A percentile compares a stretch with the other conserved stretches of the same genome.
phyloP scores from a whole-genome alignment of 2,329 filamentous ascomycete genomes.

The Dactylella cylindrospora region DNA sequence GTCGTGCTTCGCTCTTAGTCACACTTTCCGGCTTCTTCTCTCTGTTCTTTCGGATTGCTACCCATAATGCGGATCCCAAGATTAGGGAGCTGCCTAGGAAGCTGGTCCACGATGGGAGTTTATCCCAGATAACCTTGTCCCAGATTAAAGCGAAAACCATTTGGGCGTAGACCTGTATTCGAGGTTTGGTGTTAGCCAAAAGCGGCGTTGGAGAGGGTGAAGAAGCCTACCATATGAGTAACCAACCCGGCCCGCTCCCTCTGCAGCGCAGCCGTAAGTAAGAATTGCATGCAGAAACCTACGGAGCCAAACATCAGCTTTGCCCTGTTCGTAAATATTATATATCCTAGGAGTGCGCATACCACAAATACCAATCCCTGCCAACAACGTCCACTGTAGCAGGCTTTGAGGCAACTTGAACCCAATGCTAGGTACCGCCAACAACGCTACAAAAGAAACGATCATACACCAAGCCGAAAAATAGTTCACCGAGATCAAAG shows the following conservation, averaged over 20 bases:
- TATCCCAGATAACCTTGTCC: slow-evolving; percentile 66
- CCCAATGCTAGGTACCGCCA: slow-evolving; percentile 59
- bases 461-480: slow-evolving; percentile 72
- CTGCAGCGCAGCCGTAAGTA: slow-evolving; percentile 75
- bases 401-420: slow-evolving; percentile 60
- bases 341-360: slow-evolving; percentile 54
- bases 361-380: slow-evolving; percentile 70
- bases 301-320: slow-evolving; percentile 68
- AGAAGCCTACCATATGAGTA: slow-evolving; percentile 56
- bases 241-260: slow-evolving; percentile 67
- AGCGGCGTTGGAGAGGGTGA: slow-evolving; percentile 46
- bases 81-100: slow-evolving; percentile 66
- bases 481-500: slow-evolving; percentile 83
- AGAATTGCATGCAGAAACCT: slow-evolving; percentile 82
- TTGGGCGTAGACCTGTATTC: slow-evolving; percentile 70
- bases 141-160: slow-evolving; percentile 69
- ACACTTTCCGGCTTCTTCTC: slow-evolving; percentile 25
- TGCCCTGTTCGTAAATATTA: slow-evolving; percentile 64
- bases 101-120: slow-evolving; percentile 60
- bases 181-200: slow-evolving; percentile 53
- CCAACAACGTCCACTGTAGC: slow-evolving; percentile 67
- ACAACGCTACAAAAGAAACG: slow-evolving; percentile 65
- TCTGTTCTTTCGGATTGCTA: slow-evolving; percentile 56
- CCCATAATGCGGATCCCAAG: slow-evolving; percentile 65
- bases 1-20: slow-evolving; percentile 17